Base-by-base conservation (phyloP, 2,329 filamentous ascomycete species). In the Boeremia lycopersici region DNA sequence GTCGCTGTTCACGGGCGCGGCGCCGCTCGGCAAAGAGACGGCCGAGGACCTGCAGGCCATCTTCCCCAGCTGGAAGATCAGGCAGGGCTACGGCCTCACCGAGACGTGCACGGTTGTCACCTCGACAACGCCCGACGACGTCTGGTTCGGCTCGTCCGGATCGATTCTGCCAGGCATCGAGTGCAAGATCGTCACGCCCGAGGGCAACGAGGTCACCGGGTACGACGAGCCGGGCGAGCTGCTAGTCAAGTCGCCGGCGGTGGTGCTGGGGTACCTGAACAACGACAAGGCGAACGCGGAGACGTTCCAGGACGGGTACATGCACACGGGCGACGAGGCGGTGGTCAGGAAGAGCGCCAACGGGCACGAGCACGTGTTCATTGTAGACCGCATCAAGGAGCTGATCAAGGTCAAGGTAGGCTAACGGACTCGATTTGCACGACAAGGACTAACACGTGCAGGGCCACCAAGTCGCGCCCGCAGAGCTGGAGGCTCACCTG, bases 211-310 rank as follows among this genome's bases (percentile, higher is more conserved):
- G 68, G 82, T 95, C 50, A 88, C 83, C 0, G 82, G 78, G 7
- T 86, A 89, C 62, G 85, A 93, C 57, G 84, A 86, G 40, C 89
- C 88, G 0, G 93, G 93, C 31, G 93, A 97, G 74, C 82, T 97
- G 12, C 81, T 90, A 15, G 84, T 96, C 19, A 89, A 91, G 70
- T 86, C 85, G 4, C 59, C 59, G 2, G 87, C 87, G 1, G 84
- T 96, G 1, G 86, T 89, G 0, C 76, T 96, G 0, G 93, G 93
- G 1, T 97, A 97, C 64, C 78, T 96, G 48, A 89, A 96, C 76
- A 96, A 96, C 68, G 86, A 89, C 39, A 88, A 89, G 67, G 91
- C 93, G 3, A 96, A 87, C 17, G 81, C 83, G 46, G 91, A 96
- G 71, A 95, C 92, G 0, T 97, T 91, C 67, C 80, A 86, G 1